Evolutionary conservation across 331 rosid genomes (phyloP).

Genomic region (Stylosanthes scabra): DNA sequence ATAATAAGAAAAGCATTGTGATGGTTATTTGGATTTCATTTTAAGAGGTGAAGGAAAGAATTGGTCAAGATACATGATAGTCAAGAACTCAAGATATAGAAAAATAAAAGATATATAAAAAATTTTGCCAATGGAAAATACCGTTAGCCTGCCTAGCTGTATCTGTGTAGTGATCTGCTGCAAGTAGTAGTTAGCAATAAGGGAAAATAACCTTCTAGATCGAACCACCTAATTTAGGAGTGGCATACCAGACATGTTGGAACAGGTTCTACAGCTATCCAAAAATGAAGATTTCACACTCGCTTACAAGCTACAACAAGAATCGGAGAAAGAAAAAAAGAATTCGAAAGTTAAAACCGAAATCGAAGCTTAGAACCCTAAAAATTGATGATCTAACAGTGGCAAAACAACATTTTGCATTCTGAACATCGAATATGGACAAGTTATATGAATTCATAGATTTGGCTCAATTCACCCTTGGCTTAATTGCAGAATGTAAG

Average conservation of each 20-base stretch:
- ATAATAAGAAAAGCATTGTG: conserved; percentile 8
- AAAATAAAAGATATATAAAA: not conserved
- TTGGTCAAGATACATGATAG: not conserved
- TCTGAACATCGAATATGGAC: no score
- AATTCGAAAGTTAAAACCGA: no score
- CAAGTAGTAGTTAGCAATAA: not conserved
- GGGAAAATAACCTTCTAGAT: conserved; percentile 3
- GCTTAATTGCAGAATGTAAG: no score
- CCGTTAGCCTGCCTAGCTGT: not conserved
- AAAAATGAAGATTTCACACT: conserved; percentile 36
- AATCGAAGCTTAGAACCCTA: no score
- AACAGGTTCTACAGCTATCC: conserved; percentile 27
- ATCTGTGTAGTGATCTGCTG: not conserved
- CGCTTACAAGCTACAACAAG: no score
- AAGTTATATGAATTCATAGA: no score
- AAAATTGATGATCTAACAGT: no score
- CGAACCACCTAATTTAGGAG: conserved; percentile 28
- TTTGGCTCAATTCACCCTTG: no score
- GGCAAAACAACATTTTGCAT: no score
- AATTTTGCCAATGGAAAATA: not conserved
- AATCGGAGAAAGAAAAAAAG: no score
- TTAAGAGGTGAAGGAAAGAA: conserved; percentile 6
- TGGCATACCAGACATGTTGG: conserved; percentile 10
- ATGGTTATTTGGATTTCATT: conserved; percentile 19
- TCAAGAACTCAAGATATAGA: not conserved